Evolutionary conservation across 225 moss, liverwort and hornwort species (phyloP), one percentile per base, ranked within the genome.

Genomic region (Bryum argenteum): DNA sequence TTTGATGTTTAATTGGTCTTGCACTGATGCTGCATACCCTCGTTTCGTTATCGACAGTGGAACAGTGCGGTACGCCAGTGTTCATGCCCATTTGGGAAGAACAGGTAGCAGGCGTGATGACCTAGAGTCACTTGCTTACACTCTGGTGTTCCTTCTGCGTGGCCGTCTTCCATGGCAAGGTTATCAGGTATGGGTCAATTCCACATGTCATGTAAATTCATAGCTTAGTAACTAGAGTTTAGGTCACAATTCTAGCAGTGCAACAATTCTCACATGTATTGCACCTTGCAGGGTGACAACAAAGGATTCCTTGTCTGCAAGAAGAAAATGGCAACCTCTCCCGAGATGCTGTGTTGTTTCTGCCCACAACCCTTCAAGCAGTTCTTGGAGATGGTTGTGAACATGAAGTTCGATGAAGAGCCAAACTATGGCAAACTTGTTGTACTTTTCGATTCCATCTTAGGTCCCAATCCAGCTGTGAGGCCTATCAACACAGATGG

Each of bases 361-460:
- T 98, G 97, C 41, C 97, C 97, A 2, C 71, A 84, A 33, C 97
- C 97, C 3, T 98, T 98, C 71, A 98, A 94, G 83, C 94, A 91
- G 76, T 98, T 98, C 44, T 71, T 98, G 71, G 97, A 98, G 69
- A 81, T 98, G 67, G 97, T 98, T 56, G 94, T 98, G 11, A 98
- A 98, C 84, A 98, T 98, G 97, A 98, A 98, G 87, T 98, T 98
- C 51, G 97, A 98, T 65, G 97, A 98, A 63, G 97, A 98, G 76
- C 97, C 97, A 2, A 94, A 88, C 54, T 98, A 98, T 73, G 92
- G 87, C 13, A 98, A 98, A 72, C 89, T 98, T 22, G 87, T 98
- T 33, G 76, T 86, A n/a, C 92, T 98, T 16, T 89, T 94, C 48
- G 94, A 98, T 70, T 89, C 90, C 24, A 85, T 98, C 44, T 85